Conservation (phyloP, 768 basidiomycete species). For the Russula sp. region DNA sequence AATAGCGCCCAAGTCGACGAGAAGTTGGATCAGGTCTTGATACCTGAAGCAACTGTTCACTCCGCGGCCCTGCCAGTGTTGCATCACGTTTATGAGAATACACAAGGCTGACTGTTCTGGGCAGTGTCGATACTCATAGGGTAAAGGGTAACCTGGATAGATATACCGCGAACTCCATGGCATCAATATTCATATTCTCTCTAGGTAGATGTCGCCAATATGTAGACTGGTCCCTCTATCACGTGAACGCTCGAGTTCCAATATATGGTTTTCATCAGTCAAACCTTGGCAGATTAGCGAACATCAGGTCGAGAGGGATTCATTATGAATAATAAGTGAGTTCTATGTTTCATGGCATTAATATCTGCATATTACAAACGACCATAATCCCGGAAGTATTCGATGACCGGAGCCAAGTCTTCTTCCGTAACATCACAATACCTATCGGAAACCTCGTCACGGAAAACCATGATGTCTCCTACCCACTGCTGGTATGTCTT, state of each 20-base stretch:
- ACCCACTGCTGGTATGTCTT: conserved; percentile 10
- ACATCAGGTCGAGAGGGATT: no score
- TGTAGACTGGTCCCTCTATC: no score
- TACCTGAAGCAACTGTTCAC: not conserved
- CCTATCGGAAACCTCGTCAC: conserved; percentile 10
- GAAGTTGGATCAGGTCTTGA: not conserved
- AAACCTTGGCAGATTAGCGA: not conserved
- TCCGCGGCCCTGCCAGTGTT: not conserved
- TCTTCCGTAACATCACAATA: conserved; percentile 16
- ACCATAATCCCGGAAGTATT: conserved; percentile 19
- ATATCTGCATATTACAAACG: not conserved
- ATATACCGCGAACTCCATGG: not conserved
- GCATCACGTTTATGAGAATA: not conserved
- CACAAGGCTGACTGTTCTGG: not conserved
- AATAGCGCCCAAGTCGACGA: not conserved
- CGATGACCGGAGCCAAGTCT: conserved; percentile 13
- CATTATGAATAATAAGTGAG: not conserved
- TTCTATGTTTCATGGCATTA: not conserved
- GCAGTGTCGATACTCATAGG: not conserved
- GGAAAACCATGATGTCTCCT: conserved; percentile 18
- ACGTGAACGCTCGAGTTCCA: no score
- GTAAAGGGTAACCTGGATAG: not conserved
- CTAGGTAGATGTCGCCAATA: no score
- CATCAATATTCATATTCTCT: no score
- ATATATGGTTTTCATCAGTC: not conserved